These are phyloP conservation scores for Xylariaceae sp. DNA, from an alignment of 2,329 filamentous ascomycete species.

Conservation along the genomic window DNA sequence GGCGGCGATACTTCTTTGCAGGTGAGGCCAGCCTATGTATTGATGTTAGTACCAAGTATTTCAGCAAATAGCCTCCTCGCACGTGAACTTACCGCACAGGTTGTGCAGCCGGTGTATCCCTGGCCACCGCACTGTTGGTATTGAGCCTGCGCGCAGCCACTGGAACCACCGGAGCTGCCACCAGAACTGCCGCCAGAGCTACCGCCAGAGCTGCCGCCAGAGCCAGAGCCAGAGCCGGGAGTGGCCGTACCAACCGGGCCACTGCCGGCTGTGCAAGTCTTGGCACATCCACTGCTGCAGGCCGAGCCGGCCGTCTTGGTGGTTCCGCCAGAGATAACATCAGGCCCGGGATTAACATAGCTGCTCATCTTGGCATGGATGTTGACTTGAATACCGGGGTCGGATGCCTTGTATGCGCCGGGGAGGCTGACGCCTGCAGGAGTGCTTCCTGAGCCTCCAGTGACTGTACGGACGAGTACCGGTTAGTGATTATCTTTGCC, in stretches of 20 bases:
- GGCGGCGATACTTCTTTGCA: conserved; percentile 35
- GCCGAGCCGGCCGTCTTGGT: conserved; percentile 36
- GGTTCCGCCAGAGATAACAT: conserved; percentile 37
- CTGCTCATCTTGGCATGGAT: conserved; percentile 38
- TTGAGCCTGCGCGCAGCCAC: conserved; percentile 30
- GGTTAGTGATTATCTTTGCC: not conserved
- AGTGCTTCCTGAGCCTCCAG: conserved; percentile 13
- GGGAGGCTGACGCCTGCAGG: conserved; percentile 34
- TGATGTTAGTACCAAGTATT: conserved; percentile 7
- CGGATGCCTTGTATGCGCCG: conserved; percentile 37
- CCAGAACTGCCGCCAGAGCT: conserved; percentile 1
- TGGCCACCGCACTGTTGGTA: conserved; percentile 38
- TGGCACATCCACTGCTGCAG: conserved; percentile 36
- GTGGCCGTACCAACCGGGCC: conserved; percentile 26
- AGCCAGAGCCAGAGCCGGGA: conserved; percentile 9
- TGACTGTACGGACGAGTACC: conserved; percentile 3
- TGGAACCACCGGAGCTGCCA: conserved; percentile 1
- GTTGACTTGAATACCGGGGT: conserved; percentile 44
- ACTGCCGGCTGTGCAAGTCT: conserved; percentile 33
- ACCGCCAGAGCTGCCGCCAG: not conserved
- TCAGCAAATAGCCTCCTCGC: not conserved
- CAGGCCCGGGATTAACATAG: conserved; percentile 40
- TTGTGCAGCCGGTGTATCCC: conserved; percentile 38
- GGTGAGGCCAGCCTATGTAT: conserved; percentile 27
- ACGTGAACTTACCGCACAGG: conserved; percentile 32